phyloP scores from a whole-genome alignment of 345 rosid genomes.

The Eucalyptus pauciflora region DNA sequence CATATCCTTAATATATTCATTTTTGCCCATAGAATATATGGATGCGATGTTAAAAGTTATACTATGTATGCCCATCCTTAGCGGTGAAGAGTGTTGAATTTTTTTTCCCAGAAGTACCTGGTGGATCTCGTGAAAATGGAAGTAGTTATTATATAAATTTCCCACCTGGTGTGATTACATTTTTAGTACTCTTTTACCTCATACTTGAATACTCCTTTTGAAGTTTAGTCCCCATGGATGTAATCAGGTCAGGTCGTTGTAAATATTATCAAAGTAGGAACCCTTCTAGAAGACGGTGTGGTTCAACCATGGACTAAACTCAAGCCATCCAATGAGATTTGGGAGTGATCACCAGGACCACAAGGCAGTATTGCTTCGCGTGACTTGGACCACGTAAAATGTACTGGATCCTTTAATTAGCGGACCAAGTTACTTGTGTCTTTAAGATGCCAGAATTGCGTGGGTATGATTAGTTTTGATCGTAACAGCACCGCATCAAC shows the following conservation, averaged over 20 bases:
- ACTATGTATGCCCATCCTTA: no score
- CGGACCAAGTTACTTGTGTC: fast-evolving
- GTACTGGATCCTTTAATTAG: neutral
- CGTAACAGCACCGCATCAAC: no score
- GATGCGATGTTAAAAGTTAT: no score
- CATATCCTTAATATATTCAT: neutral
- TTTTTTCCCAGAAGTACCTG: no score
- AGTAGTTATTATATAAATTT: no score
- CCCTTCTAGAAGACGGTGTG: neutral
- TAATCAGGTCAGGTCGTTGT: neutral
- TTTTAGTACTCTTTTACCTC: no score
- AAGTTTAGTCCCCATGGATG: neutral
- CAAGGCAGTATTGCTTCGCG: neutral
- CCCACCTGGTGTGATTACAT: neutral
- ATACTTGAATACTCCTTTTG: neutral
- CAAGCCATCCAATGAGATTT: neutral
- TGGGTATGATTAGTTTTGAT: neutral
- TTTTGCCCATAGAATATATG: no score
- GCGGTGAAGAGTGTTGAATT: no score
- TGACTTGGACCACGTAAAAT: fast-evolving
- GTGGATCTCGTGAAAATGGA: no score
- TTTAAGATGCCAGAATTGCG: neutral
- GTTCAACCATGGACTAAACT: neutral
- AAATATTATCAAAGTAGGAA: neutral
- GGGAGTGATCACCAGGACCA: neutral